phyloP scores from a whole-genome alignment of 164 flowering plant species.

The Buxus sempervirens region DNA sequence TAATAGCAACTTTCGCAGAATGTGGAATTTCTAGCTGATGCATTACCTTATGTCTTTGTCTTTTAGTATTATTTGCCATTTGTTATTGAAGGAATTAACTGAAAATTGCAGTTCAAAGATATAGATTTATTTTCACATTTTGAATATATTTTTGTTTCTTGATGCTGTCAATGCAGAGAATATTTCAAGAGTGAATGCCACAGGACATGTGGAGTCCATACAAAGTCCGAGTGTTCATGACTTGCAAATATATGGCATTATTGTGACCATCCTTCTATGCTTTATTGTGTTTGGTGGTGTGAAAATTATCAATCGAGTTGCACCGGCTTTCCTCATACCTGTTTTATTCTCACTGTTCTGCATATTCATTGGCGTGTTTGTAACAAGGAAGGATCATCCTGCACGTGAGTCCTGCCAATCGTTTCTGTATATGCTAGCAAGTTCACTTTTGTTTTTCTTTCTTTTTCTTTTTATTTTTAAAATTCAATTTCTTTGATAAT shows the following conservation, averaged over 20 bases:
- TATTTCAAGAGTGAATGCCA: conserved; percentile 68
- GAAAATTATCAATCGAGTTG: conserved; percentile 95
- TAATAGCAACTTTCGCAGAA: too few species aligned
- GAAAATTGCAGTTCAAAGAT: neutral
- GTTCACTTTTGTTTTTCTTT: neutral
- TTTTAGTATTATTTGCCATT: neutral
- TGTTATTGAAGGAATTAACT: neutral
- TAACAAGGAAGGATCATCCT: conserved; percentile 60
- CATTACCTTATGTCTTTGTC: too few species aligned
- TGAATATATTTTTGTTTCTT: neutral
- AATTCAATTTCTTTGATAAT: neutral
- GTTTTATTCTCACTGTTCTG: conserved; percentile 82
- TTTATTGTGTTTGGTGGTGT: conserved; percentile 99
- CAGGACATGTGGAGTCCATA: conserved; percentile 45
- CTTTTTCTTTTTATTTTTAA: too few species aligned
- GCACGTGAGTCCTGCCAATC: conserved; percentile 42
- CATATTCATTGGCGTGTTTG: conserved; percentile 74
- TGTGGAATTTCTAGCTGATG: too few species aligned
- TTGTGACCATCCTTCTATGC: conserved; percentile 85
- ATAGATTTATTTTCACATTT: neutral
- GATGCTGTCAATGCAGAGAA: conserved; percentile 53
- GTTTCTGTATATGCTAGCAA: neutral
- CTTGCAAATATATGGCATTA: conserved; percentile 90
- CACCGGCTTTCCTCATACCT: conserved; percentile 94
- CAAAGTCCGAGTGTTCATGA: conserved; percentile 80